Evolutionary conservation across 202 grass and related monocot species (phyloP).

Genomic region (Digitaria exilis): DNA sequence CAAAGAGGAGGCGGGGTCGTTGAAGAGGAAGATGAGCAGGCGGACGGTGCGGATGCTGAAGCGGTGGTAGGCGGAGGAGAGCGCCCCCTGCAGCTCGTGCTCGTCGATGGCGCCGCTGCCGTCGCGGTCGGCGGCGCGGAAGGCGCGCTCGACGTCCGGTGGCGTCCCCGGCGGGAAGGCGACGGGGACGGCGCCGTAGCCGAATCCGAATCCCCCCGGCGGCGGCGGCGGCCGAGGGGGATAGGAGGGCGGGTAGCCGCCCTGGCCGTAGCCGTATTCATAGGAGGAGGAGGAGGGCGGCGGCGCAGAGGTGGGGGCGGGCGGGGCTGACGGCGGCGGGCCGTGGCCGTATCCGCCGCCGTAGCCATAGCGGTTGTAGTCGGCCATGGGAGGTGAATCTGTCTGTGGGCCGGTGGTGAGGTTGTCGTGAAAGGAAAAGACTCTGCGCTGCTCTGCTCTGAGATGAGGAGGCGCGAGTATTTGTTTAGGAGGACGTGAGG

Average conservation of each 20-base stretch:
- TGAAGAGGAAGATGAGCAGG: constrained; percentile 82
- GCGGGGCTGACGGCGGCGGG: constrained; percentile 44
- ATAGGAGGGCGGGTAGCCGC: constrained; percentile 31
- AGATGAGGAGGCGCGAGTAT: too few species aligned
- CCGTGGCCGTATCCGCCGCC: constrained; percentile 6
- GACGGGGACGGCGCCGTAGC: background rate
- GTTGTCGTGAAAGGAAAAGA: too few species aligned
- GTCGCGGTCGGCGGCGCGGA: constrained; percentile 80
- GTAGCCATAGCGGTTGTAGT: constrained; percentile 46
- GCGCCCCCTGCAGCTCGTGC: constrained; percentile 74
- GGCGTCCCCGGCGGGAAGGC: constrained; percentile 72
- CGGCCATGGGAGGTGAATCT: constrained; percentile 51
- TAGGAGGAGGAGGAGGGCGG: constrained; percentile 22
- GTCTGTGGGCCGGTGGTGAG: too few species aligned
- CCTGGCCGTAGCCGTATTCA: constrained; percentile 11
- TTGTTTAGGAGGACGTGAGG: too few species aligned
- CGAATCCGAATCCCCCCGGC: background rate
- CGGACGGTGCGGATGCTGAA: constrained; percentile 87
- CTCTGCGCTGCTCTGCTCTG: too few species aligned
- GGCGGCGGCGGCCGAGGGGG: background rate
- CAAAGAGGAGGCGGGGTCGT: constrained; percentile 37
- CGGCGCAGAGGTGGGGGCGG: background rate
- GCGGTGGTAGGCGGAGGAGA: constrained; percentile 59
- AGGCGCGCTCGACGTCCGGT: constrained; percentile 73
- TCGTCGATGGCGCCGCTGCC: constrained; percentile 79